A percentile compares a stretch with the other conserved stretches of the same genome.
These are phyloP conservation scores for Suillus weaverae DNA, from an alignment of 768 basidiomycete genomes.

Conservation along the genomic window DNA sequence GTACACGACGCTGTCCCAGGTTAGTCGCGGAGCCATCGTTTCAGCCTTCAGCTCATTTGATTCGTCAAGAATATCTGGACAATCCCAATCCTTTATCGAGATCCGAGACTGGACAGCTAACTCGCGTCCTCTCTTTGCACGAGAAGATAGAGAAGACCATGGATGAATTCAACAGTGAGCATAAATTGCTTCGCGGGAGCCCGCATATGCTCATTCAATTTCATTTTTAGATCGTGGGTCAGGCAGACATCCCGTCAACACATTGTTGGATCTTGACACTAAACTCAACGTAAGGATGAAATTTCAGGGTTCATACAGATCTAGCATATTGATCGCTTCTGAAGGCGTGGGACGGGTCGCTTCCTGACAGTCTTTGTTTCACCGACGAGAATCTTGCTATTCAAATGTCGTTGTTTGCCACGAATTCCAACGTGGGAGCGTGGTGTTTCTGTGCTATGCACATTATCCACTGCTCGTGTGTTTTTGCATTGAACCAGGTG, in stretches of 20 bases:
- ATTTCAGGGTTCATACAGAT: conserved; percentile 10
- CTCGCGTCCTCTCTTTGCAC: conserved; percentile 67
- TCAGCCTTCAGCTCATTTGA: conserved; percentile 3
- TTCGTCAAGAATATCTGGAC: conserved; percentile 63
- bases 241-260: conserved; percentile 32
- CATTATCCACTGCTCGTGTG: conserved; percentile 65
- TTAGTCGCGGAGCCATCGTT: conserved; percentile 13
- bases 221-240: conserved; percentile 24
- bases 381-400: conserved; percentile 66
- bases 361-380: conserved; percentile 73
- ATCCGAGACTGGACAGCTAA: conserved; percentile 78
- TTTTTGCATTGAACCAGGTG: conserved; percentile 64
- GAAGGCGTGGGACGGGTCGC: conserved; percentile 63
- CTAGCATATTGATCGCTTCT: conserved; percentile 7
- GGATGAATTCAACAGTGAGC: conserved; percentile 50
- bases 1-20: conserved; percentile 39
- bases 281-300: conserved; percentile 37
- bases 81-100: conserved; percentile 49
- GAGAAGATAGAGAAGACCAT: conserved; percentile 58
- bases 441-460: conserved; percentile 84
- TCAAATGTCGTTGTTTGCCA: conserved; percentile 78
- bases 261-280: conserved; percentile 43
- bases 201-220: conserved; percentile 26
- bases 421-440: conserved; percentile 72
- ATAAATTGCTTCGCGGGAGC: not conserved